phyloP scores from a whole-genome alignment of 805 yeast genomes.

The Groenewaldozyma tartarivorans region DNA sequence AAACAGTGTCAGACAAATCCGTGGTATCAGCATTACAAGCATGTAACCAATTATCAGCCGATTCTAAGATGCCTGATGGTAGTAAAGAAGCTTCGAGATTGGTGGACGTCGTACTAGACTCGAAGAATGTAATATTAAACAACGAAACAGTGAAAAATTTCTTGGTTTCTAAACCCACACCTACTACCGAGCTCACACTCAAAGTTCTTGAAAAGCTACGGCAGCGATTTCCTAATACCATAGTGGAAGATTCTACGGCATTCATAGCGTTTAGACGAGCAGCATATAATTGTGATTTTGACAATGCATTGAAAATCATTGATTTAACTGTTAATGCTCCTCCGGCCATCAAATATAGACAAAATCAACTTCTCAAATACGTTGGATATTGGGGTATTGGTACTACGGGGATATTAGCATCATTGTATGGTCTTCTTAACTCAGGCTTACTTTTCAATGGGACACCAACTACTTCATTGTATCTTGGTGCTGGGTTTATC shows the following conservation, averaged over 20 bases:
- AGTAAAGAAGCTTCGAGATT: constrained; percentile 16
- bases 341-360: constrained; percentile 29
- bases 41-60: constrained; percentile 18
- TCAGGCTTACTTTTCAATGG: constrained; percentile 31
- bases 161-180: constrained; percentile 18
- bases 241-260: constrained; percentile 25
- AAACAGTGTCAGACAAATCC: background rate
- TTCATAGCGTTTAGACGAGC: constrained; percentile 56
- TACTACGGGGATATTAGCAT: constrained; percentile 30
- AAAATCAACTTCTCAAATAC: constrained; percentile 25
- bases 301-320: constrained; percentile 46
- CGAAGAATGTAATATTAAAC: constrained; percentile 9
- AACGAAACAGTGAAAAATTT: constrained; percentile 17
- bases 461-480: constrained; percentile 26
- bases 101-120: constrained; percentile 13
- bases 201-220: constrained; percentile 17
- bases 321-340: constrained; percentile 53
- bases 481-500: constrained; percentile 40
- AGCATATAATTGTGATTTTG: constrained; percentile 49
- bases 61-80: constrained; percentile 15
- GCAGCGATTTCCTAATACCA: constrained; percentile 6
- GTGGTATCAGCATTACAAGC: constrained; percentile 18
- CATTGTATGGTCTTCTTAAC: constrained; percentile 39
- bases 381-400: constrained; percentile 29
- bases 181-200: constrained; percentile 15